Conservation (phyloP, 169 alveolate genomes). For the Plasmodium reichenowi region DNA sequence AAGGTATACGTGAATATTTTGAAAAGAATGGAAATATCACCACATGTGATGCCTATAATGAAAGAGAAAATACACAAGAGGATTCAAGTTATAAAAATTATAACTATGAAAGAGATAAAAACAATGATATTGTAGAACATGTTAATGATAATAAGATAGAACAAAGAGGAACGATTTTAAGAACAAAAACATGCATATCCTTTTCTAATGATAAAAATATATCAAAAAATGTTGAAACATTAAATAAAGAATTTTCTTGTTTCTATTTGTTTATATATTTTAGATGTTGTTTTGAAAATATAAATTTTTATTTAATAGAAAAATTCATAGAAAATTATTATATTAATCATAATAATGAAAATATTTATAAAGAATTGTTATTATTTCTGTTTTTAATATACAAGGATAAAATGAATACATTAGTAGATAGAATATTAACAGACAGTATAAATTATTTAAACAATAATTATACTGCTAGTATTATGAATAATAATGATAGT, state of each 20-base stretch:
- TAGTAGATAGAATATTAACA: constrained; percentile 50
- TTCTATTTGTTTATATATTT: constrained; percentile 58
- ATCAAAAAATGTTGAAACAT: background rate
- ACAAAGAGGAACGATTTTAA: constrained; percentile 18
- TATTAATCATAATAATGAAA: constrained; percentile 51
- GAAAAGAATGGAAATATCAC: background rate
- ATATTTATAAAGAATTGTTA: constrained; percentile 51
- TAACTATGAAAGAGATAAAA: background rate
- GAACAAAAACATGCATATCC: background rate
- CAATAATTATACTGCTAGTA: background rate
- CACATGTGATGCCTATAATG: background rate
- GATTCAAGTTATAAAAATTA: background rate
- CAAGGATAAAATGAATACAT: constrained; percentile 62
- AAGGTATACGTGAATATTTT: constrained; percentile 27
- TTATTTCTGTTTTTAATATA: constrained; percentile 67
- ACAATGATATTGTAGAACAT: background rate
- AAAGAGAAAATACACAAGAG: background rate
- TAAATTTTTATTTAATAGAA: constrained; percentile 75
- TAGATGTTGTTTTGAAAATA: constrained; percentile 43
- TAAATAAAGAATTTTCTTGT: constrained; percentile 44
- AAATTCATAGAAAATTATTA: constrained; percentile 70
- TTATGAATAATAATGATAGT: no score
- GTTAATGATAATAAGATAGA: background rate
- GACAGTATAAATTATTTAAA: constrained; percentile 37
- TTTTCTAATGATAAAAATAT: background rate